A percentile compares a stretch with the other conserved stretches of the same genome.
phyloP scores from a whole-genome alignment of 2,329 filamentous ascomycete genomes.

The Falciphora oryzae region DNA sequence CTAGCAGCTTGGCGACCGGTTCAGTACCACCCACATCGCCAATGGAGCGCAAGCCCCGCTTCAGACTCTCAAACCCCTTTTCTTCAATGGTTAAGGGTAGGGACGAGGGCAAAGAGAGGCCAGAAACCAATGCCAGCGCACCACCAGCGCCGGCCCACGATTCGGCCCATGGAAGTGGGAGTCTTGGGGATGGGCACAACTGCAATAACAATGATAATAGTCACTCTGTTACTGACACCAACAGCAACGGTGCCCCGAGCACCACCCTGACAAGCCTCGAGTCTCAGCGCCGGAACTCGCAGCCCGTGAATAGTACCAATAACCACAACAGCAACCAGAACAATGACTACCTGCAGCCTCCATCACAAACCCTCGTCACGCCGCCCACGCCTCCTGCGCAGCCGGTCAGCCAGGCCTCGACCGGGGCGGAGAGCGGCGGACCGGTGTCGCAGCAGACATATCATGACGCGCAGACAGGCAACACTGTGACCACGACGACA shows the following conservation, averaged over 20 bases:
- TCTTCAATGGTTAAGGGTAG: neutral
- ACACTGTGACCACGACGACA: constrained; percentile 6
- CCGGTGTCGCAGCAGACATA: constrained; percentile 6
- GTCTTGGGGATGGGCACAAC: neutral
- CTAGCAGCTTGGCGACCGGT: neutral
- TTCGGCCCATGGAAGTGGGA: constrained; percentile 5
- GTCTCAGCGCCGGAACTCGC: neutral
- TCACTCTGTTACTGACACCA: neutral
- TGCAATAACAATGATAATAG: neutral
- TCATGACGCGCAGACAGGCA: constrained; percentile 5
- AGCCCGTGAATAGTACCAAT: neutral
- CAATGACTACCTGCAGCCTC: constrained; percentile 1
- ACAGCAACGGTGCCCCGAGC: neutral
- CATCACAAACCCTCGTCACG: constrained; percentile 3
- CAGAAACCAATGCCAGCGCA: neutral
- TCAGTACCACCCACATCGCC: neutral
- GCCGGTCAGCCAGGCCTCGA: neutral
- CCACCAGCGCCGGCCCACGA: neutral
- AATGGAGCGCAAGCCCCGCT: constrained; percentile 5
- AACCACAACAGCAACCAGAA: neutral
- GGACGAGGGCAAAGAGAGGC: neutral
- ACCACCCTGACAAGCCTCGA: constrained; percentile 1
- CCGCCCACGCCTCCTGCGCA: constrained; percentile 6
- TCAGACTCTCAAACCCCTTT: constrained; percentile 7
- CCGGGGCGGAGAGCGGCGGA: neutral